Percentiles rank a stretch among this genome's conserved stretches.
Conservation (phyloP, 2,329 filamentous ascomycete genomes). For the Plenodomus biglobosus region DNA sequence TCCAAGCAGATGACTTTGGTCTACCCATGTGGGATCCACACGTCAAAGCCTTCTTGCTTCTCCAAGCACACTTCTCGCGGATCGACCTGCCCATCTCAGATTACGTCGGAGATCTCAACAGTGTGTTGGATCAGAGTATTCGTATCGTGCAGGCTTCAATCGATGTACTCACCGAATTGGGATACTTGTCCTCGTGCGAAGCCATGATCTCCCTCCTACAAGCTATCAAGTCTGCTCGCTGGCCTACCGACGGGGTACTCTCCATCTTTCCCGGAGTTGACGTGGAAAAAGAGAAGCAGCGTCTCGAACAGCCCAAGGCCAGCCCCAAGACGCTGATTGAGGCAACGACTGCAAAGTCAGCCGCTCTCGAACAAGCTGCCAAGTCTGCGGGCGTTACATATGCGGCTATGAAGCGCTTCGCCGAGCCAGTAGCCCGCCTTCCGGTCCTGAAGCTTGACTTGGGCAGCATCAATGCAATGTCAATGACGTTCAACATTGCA, state of each 20-base stretch:
- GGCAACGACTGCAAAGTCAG: constrained; percentile 29
- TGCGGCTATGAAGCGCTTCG: constrained; percentile 52
- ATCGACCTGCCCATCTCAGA: constrained; percentile 92
- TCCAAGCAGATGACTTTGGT: constrained; percentile 63
- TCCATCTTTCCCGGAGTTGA: constrained; percentile 77
- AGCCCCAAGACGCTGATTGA: constrained; percentile 44
- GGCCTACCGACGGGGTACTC: constrained; percentile 79
- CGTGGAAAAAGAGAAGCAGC: constrained; percentile 47
- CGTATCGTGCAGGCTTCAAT: constrained; percentile 96
- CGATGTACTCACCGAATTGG: constrained; percentile 90
- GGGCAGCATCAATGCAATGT: constrained; percentile 61
- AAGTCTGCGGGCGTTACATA: constrained; percentile 55
- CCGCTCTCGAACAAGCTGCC: constrained; percentile 41
- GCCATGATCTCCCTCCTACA: constrained; percentile 86
- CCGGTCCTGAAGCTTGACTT: constrained; percentile 69
- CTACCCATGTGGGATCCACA: constrained; percentile 98
- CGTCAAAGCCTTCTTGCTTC: constrained; percentile 89
- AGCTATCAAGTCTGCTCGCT: constrained; percentile 87
- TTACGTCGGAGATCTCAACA: constrained; percentile 90
- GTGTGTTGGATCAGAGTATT: constrained; percentile 90
- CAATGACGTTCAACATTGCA: constrained; percentile 64
- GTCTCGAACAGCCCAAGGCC: constrained; percentile 45
- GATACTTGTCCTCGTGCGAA: constrained; percentile 72
- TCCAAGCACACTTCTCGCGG: constrained; percentile 93
- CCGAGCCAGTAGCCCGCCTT: constrained; percentile 64